Evolutionary conservation across 768 basidiomycete genomes (phyloP).

Genomic region (Tremella fuciformis): DNA sequence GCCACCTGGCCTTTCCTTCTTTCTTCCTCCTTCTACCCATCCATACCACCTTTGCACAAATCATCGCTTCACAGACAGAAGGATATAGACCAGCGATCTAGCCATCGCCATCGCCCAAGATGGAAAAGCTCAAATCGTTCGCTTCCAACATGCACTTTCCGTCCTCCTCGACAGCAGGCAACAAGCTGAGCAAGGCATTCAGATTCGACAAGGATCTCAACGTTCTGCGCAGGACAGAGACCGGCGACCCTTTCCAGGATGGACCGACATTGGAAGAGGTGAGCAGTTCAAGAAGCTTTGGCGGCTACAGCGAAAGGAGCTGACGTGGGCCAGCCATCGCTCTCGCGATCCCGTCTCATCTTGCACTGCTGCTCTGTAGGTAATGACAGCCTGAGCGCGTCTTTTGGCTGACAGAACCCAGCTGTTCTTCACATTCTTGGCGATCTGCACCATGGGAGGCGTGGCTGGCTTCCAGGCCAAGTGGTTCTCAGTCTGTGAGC

Average conservation of each 20-base stretch:
- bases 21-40: too few relatives aligned
- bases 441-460: conserved; percentile 86
- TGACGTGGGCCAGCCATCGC: conserved; percentile 15
- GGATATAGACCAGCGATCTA: too few relatives aligned
- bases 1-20: too few relatives aligned
- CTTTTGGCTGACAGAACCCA: too few relatives aligned
- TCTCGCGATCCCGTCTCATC: conserved; percentile 21
- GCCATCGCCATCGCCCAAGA: conserved; percentile 1
- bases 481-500: conserved; percentile 84
- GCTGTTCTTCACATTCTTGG: conserved; percentile 88
- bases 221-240: conserved; percentile 18
- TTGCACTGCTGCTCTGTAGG: conserved; percentile 22
- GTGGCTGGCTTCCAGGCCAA: conserved; percentile 85
- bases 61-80: too few relatives aligned
- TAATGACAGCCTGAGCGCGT: too few relatives aligned
- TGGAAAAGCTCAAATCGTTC: conserved; percentile 23
- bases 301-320: neutral
- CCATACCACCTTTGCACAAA: too few relatives aligned
- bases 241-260: conserved; percentile 39
- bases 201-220: conserved; percentile 29
- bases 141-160: conserved; percentile 4
- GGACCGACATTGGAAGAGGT: conserved; percentile 41
- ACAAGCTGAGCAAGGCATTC: conserved; percentile 40
- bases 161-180: conserved; percentile 10
- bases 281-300: conserved; percentile 11